Conservation (phyloP, 2,329 filamentous ascomycete species). For the Alternaria triticina region DNA sequence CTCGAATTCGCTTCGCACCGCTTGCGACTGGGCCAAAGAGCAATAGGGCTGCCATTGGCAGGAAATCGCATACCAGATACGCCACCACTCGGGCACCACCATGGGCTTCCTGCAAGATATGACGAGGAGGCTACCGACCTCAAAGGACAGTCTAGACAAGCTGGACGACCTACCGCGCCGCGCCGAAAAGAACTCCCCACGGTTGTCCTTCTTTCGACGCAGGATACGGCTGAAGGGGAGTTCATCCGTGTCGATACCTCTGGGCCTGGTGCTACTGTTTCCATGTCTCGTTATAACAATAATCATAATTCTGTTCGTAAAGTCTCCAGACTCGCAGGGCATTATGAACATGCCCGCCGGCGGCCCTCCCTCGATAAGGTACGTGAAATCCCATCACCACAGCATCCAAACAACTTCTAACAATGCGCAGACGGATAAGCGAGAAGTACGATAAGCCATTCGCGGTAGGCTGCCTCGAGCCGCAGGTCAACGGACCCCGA, state of each 20-base stretch:
- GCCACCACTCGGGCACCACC: slow-evolving; percentile 5
- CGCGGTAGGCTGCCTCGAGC: slow-evolving; percentile 82
- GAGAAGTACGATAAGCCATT: slow-evolving; percentile 98
- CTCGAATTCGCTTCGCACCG: not conserved
- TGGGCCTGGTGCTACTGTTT: slow-evolving; percentile 92
- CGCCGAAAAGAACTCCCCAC: slow-evolving; percentile 54
- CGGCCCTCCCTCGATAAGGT: slow-evolving; percentile 89
- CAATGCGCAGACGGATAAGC: slow-evolving; percentile 78
- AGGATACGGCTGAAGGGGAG: slow-evolving; percentile 90
- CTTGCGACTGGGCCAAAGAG: slow-evolving; percentile 19
- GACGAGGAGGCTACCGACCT: slow-evolving; percentile 54
- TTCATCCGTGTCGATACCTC: slow-evolving; percentile 87
- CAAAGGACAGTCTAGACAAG: slow-evolving; percentile 50
- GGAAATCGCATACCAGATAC: slow-evolving; percentile 12
- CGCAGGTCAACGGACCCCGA: slow-evolving; percentile 75
- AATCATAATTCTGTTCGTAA: slow-evolving; percentile 87
- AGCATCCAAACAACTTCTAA: slow-evolving; percentile 17
- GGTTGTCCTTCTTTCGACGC: slow-evolving; percentile 81
- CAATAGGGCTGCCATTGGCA: slow-evolving; percentile 22
- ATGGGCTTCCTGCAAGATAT: slow-evolving; percentile 42
- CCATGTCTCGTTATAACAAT: slow-evolving; percentile 89
- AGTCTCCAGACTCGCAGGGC: slow-evolving; percentile 82
- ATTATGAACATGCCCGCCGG: slow-evolving; percentile 87
- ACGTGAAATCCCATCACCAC: slow-evolving; percentile 27
- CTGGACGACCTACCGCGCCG: slow-evolving; percentile 53